A percentile compares a stretch with the other conserved stretches of the same genome.
These are phyloP conservation scores for Mortierella sp. DNA, from an alignment of 371 early-diverging fungal genomes.

Conservation along the genomic window DNA sequence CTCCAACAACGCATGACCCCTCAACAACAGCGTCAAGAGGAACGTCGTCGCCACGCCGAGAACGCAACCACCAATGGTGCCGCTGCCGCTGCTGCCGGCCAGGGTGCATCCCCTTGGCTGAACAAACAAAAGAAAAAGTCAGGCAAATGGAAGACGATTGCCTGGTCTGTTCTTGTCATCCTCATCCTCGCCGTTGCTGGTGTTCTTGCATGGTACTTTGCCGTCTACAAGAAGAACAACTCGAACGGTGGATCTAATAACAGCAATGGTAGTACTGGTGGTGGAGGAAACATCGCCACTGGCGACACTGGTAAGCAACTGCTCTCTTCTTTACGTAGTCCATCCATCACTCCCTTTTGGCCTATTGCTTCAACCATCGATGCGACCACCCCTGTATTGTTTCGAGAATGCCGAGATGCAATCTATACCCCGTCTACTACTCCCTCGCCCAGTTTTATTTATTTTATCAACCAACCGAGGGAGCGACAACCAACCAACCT, in stretches of 20 bases:
- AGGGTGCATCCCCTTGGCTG: slow-evolving; percentile 44
- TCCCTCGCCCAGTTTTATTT: too few relatives aligned
- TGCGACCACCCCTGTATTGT: neutral
- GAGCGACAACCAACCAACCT: neutral
- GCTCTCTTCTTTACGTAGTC: neutral
- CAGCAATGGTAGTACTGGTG: neutral
- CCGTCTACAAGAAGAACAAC: slow-evolving; percentile 33
- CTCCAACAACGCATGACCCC: slow-evolving; percentile 32
- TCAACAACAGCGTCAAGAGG: slow-evolving; percentile 44
- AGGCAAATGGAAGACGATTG: slow-evolving; percentile 33
- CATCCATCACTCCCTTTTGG: neutral
- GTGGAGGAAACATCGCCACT: too few relatives aligned
- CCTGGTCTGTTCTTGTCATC: slow-evolving; percentile 15
- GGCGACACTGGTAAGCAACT: slow-evolving; percentile 15
- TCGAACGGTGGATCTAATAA: slow-evolving; percentile 8
- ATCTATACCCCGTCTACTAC: too few relatives aligned
- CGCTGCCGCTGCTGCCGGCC: slow-evolving; percentile 35
- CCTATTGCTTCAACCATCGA: neutral
- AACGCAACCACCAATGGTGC: slow-evolving; percentile 15
- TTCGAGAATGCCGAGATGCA: neutral
- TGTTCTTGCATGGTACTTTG: slow-evolving; percentile 48
- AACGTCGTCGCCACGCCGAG: slow-evolving; percentile 40
- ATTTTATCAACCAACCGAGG: neutral
- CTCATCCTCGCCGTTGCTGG: slow-evolving; percentile 25
- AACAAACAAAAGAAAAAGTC: slow-evolving; percentile 40